Conservation (phyloP, 208 protist species). For the Novymonas esmeraldas region DNA sequence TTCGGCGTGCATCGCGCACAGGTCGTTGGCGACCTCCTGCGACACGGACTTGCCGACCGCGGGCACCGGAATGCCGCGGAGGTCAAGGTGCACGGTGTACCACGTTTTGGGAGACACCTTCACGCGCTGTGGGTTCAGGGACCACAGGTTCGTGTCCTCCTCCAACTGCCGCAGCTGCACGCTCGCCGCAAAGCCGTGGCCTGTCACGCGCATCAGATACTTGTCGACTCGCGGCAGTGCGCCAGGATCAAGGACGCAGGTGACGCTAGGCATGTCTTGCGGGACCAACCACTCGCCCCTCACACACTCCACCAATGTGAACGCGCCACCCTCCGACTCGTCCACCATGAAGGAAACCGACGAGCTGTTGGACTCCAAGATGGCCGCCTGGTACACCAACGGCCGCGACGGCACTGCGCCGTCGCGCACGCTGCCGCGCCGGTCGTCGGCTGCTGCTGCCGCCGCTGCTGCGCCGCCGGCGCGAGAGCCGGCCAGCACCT, state of each 20-base stretch:
- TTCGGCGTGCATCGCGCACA: constrained; percentile 87
- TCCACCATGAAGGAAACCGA: constrained; percentile 33
- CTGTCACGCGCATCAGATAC: constrained; percentile 21
- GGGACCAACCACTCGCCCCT: constrained; percentile 39
- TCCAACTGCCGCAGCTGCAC: constrained; percentile 12
- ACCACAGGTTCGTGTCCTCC: constrained; percentile 21
- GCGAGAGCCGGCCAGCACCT: constrained; percentile 2
- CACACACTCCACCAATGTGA: constrained; percentile 57
- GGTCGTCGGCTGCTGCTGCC: background rate
- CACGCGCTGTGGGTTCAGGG: constrained; percentile 1
- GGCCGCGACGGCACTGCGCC: background rate
- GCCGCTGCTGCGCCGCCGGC: background rate
- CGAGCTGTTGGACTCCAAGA: background rate
- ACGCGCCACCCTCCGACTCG: constrained; percentile 62
- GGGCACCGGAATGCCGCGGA: constrained; percentile 17
- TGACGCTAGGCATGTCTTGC: constrained; percentile 34
- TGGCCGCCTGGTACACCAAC: background rate
- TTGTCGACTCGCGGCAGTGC: constrained; percentile 38
- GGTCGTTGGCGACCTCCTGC: constrained; percentile 22
- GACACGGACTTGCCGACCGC: constrained; percentile 60
- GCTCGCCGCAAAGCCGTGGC: constrained; percentile 9
- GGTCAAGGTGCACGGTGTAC: constrained; percentile 24
- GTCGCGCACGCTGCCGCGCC: background rate
- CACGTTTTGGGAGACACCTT: constrained; percentile 17
- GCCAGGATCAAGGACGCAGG: constrained; percentile 46